These are phyloP conservation scores for Colletotrichum sp. DNA, from an alignment of 2,329 filamentous ascomycete species.

Conservation along the genomic window DNA sequence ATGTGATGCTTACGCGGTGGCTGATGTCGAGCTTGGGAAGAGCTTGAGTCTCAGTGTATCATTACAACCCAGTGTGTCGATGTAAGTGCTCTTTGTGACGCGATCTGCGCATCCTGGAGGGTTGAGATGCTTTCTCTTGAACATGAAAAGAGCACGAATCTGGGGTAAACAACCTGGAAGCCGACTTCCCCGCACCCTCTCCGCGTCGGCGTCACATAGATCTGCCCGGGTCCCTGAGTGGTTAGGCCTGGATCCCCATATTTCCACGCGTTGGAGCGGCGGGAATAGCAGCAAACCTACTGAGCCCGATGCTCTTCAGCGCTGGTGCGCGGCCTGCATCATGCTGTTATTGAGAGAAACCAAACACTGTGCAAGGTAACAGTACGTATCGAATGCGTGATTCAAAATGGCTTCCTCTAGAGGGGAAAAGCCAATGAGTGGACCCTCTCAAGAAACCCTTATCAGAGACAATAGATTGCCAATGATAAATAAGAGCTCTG, in stretches of 20 bases:
- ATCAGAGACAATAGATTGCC: not conserved
- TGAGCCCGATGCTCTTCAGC: not conserved
- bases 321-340: not conserved
- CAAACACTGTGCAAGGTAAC: not conserved
- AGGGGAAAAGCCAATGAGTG: not conserved
- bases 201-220: not conserved
- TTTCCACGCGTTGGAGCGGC: not conserved
- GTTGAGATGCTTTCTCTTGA: not conserved
- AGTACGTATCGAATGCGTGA: not conserved
- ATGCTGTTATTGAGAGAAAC: not conserved
- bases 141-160: not conserved
- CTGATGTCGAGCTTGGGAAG: not conserved
- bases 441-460: not conserved
- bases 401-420: not conserved
- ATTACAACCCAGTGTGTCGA: not conserved
- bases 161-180: not conserved
- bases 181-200: not conserved
- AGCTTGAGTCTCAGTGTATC: not conserved
- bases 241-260: not conserved
- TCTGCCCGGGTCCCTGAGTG: not conserved
- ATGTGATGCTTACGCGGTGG: not conserved
- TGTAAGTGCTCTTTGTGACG: not conserved
- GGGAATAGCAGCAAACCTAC: not conserved
- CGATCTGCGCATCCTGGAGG: not conserved
- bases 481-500: not conserved